A percentile compares a stretch with the other conserved stretches of the same genome.
These are phyloP conservation scores for Colletotrichum aenigma DNA, from an alignment of 2,329 filamentous ascomycete species.

Conservation along the genomic window DNA sequence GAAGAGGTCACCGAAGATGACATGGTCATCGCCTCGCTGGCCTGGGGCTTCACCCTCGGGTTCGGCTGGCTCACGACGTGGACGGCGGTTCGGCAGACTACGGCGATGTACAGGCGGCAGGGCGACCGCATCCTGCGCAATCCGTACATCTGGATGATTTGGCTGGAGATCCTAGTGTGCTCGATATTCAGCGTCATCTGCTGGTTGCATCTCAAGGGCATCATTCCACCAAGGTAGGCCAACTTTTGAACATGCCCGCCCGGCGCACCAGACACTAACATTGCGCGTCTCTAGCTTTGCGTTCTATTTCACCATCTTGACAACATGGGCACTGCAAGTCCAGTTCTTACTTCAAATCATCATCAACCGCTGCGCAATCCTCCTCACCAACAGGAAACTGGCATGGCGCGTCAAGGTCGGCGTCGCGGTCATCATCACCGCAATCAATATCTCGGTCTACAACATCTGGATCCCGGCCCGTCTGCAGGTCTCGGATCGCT, in stretches of 20 bases:
- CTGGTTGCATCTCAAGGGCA: slow-evolving; percentile 22
- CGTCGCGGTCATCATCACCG: slow-evolving; percentile 47
- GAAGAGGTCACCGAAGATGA: slow-evolving; percentile 26
- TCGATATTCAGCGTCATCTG: slow-evolving; percentile 44
- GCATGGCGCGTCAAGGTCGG: slow-evolving; percentile 45
- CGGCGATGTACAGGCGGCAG: slow-evolving; percentile 35
- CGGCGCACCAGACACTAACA: not conserved
- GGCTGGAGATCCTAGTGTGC: slow-evolving; percentile 48
- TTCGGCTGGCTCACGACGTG: slow-evolving; percentile 43
- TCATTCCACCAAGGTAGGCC: slow-evolving; percentile 20
- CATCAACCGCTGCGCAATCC: slow-evolving; percentile 54
- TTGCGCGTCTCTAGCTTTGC: not conserved
- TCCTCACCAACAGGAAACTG: slow-evolving; percentile 43
- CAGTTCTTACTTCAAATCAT: slow-evolving; percentile 59
- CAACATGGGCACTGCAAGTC: slow-evolving; percentile 43
- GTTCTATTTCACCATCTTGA: slow-evolving; percentile 26
- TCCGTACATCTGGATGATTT: slow-evolving; percentile 52
- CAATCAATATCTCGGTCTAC: slow-evolving; percentile 57
- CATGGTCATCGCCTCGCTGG: slow-evolving; percentile 33
- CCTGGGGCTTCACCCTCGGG: slow-evolving; percentile 43
- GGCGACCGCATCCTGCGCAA: slow-evolving; percentile 35
- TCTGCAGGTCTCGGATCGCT: slow-evolving; percentile 43
- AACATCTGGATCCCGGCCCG: slow-evolving; percentile 59
- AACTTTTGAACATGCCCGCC: not conserved
- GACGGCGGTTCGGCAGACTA: slow-evolving; percentile 39